These are phyloP conservation scores for Oryza meyeriana DNA, from an alignment of 176 grass and related monocot species.

Conservation along the genomic window DNA sequence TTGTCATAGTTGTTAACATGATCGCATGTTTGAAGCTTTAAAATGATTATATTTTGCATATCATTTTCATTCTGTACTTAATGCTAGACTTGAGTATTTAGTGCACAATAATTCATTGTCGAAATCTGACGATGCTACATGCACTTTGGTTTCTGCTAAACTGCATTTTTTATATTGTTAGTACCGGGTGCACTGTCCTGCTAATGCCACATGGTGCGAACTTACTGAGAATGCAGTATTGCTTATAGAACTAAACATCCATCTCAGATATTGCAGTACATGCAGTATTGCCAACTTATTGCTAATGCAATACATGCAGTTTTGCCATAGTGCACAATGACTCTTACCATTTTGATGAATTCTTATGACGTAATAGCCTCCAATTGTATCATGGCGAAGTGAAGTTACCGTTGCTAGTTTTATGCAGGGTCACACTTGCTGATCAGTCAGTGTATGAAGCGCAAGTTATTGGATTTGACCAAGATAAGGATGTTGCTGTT, in stretches of 20 bases:
- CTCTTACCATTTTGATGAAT: background rate
- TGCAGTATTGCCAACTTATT: background rate
- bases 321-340: too few species aligned
- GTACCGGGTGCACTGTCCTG: background rate
- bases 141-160: background rate
- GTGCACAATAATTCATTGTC: background rate
- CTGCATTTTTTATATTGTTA: background rate
- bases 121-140: background rate
- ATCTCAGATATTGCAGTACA: background rate
- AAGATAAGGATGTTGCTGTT: slow-evolving; percentile 98
- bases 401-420: slow-evolving; percentile 52
- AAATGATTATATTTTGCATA: background rate
- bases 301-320: background rate
- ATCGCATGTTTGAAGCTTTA: background rate
- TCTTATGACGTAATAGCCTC: background rate
- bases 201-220: background rate
- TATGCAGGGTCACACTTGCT: slow-evolving; percentile 82
- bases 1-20: background rate
- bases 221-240: background rate
- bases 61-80: background rate
- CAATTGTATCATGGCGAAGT: slow-evolving; percentile 31
- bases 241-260: background rate
- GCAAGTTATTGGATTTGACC: slow-evolving; percentile 87
- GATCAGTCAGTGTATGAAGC: slow-evolving; percentile 93
- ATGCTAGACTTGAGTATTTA: background rate